Conservation (phyloP, 768 basidiomycete genomes). For the Pleurotus cornucopiae region DNA sequence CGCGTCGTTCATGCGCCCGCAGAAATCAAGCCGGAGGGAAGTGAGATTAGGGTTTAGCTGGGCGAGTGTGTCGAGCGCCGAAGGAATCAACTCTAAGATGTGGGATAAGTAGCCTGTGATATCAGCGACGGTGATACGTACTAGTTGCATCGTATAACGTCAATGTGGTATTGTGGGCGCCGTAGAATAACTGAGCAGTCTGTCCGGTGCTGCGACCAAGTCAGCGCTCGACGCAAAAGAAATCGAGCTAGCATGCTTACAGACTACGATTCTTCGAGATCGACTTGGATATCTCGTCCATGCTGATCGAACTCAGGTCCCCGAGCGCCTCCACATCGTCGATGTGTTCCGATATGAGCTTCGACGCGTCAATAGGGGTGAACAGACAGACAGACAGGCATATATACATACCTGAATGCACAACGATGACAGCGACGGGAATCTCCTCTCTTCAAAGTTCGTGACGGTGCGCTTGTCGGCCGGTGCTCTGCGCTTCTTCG, state of each 20-base stretch:
- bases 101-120: not conserved
- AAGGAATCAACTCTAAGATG: conserved; percentile 57
- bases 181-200: conserved; percentile 85
- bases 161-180: conserved; percentile 58
- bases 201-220: conserved; percentile 55
- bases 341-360: conserved; percentile 85
- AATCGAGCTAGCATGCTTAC: conserved; percentile 42
- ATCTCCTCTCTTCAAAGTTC: conserved; percentile 29
- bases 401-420: conserved; percentile 66
- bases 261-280: conserved; percentile 77
- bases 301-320: conserved; percentile 80
- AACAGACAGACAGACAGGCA: not conserved
- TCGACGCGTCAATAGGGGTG: not conserved
- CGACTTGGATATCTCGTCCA: conserved; percentile 80
- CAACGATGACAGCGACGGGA: conserved; percentile 63
- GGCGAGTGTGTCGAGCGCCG: conserved; percentile 66
- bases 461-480: conserved; percentile 66
- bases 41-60: conserved; percentile 83
- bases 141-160: conserved; percentile 88
- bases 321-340: conserved; percentile 87
- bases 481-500: conserved; percentile 58
- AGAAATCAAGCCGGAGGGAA: conserved; percentile 75
- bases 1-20: conserved; percentile 72
- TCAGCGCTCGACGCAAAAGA: not conserved
- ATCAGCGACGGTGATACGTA: conserved; percentile 32